A percentile compares a stretch with the other conserved stretches of the same genome.
Conservation (phyloP, 1,284 basidiomycete genomes). For the Ganoderma multipileum region DNA sequence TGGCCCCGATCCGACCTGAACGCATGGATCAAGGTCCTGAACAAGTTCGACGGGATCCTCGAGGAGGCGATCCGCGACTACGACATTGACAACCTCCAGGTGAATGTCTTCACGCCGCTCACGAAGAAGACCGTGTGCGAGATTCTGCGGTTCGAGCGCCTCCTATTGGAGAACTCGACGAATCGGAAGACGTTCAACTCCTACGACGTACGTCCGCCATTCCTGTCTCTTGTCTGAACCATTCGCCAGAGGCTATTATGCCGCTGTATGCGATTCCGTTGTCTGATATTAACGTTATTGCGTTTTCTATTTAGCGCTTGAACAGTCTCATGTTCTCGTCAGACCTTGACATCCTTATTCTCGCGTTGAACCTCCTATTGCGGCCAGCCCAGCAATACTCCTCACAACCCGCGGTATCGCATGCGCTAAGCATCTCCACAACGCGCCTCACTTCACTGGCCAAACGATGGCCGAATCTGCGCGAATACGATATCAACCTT, state of each 20-base stretch:
- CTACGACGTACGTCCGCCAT: slow-evolving; percentile 82
- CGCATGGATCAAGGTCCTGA: slow-evolving; percentile 94
- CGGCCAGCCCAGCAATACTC: slow-evolving; percentile 96
- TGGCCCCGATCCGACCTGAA: slow-evolving; percentile 98
- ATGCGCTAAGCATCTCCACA: slow-evolving; percentile 79
- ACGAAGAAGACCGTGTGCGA: slow-evolving; percentile 83
- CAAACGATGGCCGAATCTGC: slow-evolving; percentile 77
- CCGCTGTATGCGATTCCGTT: neutral
- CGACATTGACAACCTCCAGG: slow-evolving; percentile 83
- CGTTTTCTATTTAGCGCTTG: slow-evolving; percentile 66
- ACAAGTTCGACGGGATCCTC: slow-evolving; percentile 93
- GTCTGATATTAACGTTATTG: slow-evolving; percentile 10
- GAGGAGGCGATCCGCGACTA: slow-evolving; percentile 87
- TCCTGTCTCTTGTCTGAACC: slow-evolving; percentile 8
- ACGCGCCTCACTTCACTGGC: slow-evolving; percentile 74
- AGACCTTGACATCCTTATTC: slow-evolving; percentile 89
- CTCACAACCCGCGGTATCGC: slow-evolving; percentile 78
- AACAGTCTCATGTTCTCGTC: slow-evolving; percentile 89
- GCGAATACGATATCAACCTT: slow-evolving; percentile 76
- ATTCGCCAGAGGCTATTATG: neutral
- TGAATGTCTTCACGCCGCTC: slow-evolving; percentile 78
- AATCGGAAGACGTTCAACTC: slow-evolving; percentile 97
- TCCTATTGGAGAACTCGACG: slow-evolving; percentile 97
- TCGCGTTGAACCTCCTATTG: slow-evolving; percentile 86
- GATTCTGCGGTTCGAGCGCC: slow-evolving; percentile 87